Evolutionary conservation across 2,329 filamentous ascomycete species (phyloP).

Genomic region (Botrytis porri): DNA sequence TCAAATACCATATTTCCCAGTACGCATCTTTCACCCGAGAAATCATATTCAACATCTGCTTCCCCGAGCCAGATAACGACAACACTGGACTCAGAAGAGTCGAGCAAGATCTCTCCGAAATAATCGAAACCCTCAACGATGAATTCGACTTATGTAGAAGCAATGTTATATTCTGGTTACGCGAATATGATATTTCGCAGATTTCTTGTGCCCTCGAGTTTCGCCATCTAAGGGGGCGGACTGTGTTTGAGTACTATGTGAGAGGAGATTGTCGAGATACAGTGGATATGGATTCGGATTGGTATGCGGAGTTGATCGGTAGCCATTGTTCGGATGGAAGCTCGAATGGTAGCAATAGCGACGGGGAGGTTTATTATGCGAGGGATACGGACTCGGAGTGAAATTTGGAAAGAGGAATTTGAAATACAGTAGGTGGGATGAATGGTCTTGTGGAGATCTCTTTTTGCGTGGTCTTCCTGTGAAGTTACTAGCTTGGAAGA

Average conservation of each 20-base stretch:
- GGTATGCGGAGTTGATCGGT: background rate
- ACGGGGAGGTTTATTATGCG: background rate
- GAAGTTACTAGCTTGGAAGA: background rate
- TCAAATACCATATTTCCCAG: background rate
- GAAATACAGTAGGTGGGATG: background rate
- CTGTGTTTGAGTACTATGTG: background rate
- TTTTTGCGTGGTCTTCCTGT: background rate
- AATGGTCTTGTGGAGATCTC: background rate
- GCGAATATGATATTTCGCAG: background rate
- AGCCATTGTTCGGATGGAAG: background rate
- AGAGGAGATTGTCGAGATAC: background rate
- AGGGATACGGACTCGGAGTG: background rate
- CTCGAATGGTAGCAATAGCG: background rate
- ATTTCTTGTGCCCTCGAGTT: background rate
- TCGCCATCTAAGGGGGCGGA: background rate
- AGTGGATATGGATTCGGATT: background rate
- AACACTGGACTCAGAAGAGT: background rate
- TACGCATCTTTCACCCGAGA: background rate
- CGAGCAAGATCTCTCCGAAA: background rate
- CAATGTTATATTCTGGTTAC: background rate
- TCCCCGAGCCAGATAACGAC: background rate
- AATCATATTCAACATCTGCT: background rate
- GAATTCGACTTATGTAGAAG: background rate
- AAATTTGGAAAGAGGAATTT: rapidly evolving
- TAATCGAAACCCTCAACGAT: background rate